Conservation (phyloP, 2,329 filamentous ascomycete genomes). For the Fusarium sambucinum region DNA sequence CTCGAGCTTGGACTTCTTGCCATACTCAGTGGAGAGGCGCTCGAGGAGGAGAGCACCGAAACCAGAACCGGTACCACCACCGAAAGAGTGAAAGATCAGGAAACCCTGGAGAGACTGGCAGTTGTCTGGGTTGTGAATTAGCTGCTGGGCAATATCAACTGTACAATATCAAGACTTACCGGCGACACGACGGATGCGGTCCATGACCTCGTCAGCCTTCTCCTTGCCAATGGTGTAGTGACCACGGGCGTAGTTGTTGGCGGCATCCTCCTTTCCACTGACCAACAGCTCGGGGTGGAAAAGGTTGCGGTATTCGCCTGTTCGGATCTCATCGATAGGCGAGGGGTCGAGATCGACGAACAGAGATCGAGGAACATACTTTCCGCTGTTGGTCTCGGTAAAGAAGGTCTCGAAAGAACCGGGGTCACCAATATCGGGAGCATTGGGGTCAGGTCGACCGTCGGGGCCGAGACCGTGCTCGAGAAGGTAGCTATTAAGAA, state of each 20-base stretch:
- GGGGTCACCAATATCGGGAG: slow-evolving; percentile 68
- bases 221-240: slow-evolving; percentile 84
- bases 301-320: slow-evolving; percentile 74
- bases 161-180: slow-evolving; percentile 60
- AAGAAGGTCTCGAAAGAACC: slow-evolving; percentile 81
- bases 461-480: slow-evolving; percentile 77
- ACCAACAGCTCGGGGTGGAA: slow-evolving; percentile 80
- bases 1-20: slow-evolving; percentile 83
- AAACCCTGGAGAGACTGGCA: slow-evolving; percentile 79
- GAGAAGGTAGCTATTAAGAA: slow-evolving; percentile 71
- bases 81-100: slow-evolving; percentile 81
- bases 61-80: slow-evolving; percentile 78
- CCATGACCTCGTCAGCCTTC: slow-evolving; percentile 77
- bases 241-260: slow-evolving; percentile 82
- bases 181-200: slow-evolving; percentile 76
- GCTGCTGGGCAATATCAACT: slow-evolving; percentile 13
- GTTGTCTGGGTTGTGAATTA: slow-evolving; percentile 66
- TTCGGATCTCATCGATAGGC: slow-evolving; percentile 80
- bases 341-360: slow-evolving; percentile 80
- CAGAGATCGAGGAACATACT: slow-evolving; percentile 78
- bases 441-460: slow-evolving; percentile 72
- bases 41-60: slow-evolving; percentile 79
- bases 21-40: slow-evolving; percentile 78
- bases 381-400: slow-evolving; percentile 77
- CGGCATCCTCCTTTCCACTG: slow-evolving; percentile 81